Percentiles rank a stretch among this genome's conserved stretches.
Conservation (phyloP, 2,329 filamentous ascomycete species). For the Cadophora sp. region DNA sequence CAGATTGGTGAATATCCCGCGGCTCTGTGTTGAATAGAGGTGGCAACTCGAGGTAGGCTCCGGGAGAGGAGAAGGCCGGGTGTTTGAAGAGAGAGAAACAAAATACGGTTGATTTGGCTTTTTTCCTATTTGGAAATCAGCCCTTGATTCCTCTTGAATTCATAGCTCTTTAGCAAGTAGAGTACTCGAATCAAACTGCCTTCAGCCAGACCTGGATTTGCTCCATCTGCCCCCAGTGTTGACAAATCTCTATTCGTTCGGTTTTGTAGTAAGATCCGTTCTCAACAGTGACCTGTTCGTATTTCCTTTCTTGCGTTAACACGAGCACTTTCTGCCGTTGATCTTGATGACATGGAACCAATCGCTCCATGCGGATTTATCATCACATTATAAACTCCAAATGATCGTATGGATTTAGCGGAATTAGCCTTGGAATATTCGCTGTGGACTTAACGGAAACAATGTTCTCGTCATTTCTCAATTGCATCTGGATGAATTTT, state of each 20-base stretch:
- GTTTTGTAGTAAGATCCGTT: too few species aligned
- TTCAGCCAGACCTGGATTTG: too few species aligned
- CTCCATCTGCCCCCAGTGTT: neutral
- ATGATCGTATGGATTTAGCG: neutral
- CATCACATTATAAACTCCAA: neutral
- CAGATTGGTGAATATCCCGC: neutral
- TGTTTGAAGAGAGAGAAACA: neutral
- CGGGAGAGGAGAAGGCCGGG: neutral
- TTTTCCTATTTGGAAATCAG: neutral
- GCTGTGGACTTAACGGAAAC: neutral
- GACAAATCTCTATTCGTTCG: neutral
- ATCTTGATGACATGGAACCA: neutral
- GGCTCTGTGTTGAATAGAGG: neutral
- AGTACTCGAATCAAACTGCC: too few species aligned
- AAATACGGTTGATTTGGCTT: neutral
- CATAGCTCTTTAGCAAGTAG: too few species aligned
- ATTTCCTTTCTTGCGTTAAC: too few species aligned
- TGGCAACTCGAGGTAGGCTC: neutral
- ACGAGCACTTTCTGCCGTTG: too few species aligned
- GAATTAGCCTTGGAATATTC: neutral
- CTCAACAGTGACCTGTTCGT: too few species aligned
- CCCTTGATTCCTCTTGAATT: neutral
- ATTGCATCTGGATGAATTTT: too few species aligned
- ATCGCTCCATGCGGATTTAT: too few species aligned
- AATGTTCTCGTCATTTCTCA: neutral